phyloP scores from a whole-genome alignment of 371 early-diverging fungal genomes.

The Mucor racemosus region DNA sequence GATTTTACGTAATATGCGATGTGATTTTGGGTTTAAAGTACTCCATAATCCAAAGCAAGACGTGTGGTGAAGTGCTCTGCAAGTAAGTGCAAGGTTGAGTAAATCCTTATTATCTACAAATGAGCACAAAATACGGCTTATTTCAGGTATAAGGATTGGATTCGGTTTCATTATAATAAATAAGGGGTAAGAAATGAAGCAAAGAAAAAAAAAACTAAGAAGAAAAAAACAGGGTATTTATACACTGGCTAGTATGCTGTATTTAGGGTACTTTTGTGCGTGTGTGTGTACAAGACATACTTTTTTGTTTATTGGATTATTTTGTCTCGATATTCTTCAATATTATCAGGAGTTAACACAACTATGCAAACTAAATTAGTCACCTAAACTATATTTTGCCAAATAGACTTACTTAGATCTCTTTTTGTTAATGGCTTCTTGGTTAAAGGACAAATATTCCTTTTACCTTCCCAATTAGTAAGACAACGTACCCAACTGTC shows the following conservation, averaged over 20 bases:
- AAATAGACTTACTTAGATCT: constrained; percentile 63
- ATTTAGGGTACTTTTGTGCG: not conserved
- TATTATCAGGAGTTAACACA: constrained; percentile 39
- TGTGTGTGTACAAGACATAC: not conserved
- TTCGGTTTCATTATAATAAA: constrained; percentile 21
- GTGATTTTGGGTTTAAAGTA: constrained; percentile 42
- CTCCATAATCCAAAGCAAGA: constrained; percentile 43
- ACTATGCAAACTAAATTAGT: constrained; percentile 22
- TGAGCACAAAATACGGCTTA: constrained; percentile 40
- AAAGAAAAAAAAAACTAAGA: not conserved
- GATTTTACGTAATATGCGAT: constrained; percentile 39
- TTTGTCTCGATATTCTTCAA: constrained; percentile 40
- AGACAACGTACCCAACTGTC: constrained; percentile 94
- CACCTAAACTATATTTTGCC: not conserved
- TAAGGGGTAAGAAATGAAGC: not conserved
- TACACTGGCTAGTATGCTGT: not conserved
- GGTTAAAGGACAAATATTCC: constrained; percentile 92
- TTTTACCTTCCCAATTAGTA: constrained; percentile 74
- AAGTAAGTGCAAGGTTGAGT: constrained; percentile 40
- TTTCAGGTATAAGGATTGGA: constrained; percentile 48
- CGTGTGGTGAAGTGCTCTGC: constrained; percentile 34
- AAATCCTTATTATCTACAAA: constrained; percentile 41
- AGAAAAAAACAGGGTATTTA: constrained; percentile 1
- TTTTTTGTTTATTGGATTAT: constrained; percentile 26
- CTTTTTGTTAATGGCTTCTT: constrained; percentile 91